Conservation (phyloP, 257 asterid genomes). For the Solanum etuberosum region DNA sequence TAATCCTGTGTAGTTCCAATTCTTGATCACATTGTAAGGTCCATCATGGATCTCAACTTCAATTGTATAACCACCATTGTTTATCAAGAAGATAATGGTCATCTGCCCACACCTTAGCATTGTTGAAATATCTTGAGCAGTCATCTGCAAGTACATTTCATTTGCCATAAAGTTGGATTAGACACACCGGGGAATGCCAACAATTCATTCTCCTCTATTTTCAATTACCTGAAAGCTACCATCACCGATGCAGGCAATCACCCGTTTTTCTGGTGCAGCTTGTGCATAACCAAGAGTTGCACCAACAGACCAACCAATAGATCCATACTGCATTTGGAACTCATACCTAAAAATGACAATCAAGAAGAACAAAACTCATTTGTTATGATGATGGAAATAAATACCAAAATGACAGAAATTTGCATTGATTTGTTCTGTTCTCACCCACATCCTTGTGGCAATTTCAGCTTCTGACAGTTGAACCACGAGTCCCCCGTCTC, state of each 20-base stretch:
- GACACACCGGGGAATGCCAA: not conserved
- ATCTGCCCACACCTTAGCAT: slow-evolving; percentile 57
- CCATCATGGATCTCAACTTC: slow-evolving; percentile 85
- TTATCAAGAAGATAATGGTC: slow-evolving; percentile 63
- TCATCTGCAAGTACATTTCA: slow-evolving; percentile 25
- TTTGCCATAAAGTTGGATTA: not conserved
- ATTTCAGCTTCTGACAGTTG: slow-evolving; percentile 63
- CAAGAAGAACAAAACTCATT: not conserved
- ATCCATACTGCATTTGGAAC: slow-evolving; percentile 81
- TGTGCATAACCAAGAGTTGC: slow-evolving; percentile 86
- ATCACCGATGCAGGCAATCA: slow-evolving; percentile 75
- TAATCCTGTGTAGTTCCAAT: slow-evolving; percentile 74
- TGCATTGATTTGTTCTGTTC: not conserved
- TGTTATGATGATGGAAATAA: not conserved
- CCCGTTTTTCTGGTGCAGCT: slow-evolving; percentile 54
- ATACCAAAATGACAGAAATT: not conserved
- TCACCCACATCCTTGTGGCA: slow-evolving; percentile 67
- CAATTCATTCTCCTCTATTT: not conserved
- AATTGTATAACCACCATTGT: slow-evolving; percentile 74
- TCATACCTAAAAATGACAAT: slow-evolving; percentile 33
- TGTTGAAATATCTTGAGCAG: slow-evolving; percentile 69
- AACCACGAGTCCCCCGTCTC: slow-evolving; percentile 93
- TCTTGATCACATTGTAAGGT: slow-evolving; percentile 83
- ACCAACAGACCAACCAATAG: slow-evolving; percentile 92
- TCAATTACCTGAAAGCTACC: slow-evolving; percentile 72